These are phyloP conservation scores for Anthoceros angustus DNA, from an alignment of 225 moss, liverwort and hornwort species.

Conservation along the genomic window DNA sequence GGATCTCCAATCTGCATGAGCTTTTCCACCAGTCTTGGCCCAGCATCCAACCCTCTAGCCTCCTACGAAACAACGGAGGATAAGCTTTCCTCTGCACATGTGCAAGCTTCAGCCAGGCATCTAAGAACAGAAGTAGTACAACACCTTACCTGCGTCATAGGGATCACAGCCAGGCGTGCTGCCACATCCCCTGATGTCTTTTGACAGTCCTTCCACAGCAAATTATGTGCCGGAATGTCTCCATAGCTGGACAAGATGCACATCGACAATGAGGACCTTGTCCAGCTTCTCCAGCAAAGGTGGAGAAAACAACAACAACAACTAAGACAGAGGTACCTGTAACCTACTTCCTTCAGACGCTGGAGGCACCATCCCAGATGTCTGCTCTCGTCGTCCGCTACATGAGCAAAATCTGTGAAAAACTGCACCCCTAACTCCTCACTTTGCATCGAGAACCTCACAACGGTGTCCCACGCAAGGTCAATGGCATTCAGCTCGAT, in stretches of 20 bases:
- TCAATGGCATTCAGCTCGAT: constrained; percentile 96
- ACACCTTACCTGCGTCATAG: constrained; percentile 74
- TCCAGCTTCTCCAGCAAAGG: constrained; percentile 6
- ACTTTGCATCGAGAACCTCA: constrained; percentile 73
- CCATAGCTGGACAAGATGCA: constrained; percentile 47
- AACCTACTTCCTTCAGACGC: constrained; percentile 82
- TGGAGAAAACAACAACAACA: background rate
- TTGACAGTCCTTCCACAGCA: constrained; percentile 72
- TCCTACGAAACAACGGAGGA: constrained; percentile 29
- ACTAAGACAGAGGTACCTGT: constrained; percentile 44
- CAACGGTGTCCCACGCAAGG: constrained; percentile 92
- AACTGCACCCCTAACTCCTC: constrained; percentile 66
- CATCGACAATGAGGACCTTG: too few relatives aligned
- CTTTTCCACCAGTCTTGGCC: constrained; percentile 79
- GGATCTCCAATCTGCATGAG: constrained; percentile 56
- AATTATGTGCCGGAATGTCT: constrained; percentile 92
- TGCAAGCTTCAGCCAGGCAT: background rate
- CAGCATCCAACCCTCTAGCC: constrained; percentile 88
- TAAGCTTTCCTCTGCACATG: too few relatives aligned
- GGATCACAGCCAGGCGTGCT: constrained; percentile 82
- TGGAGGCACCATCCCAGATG: constrained; percentile 95
- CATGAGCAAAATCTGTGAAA: constrained; percentile 79
- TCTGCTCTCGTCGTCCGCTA: constrained; percentile 94
- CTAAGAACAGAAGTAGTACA: background rate
- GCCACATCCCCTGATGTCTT: constrained; percentile 57